These are phyloP conservation scores for Malassezia japonica DNA, from an alignment of 1,284 basidiomycete genomes.

Conservation along the genomic window DNA sequence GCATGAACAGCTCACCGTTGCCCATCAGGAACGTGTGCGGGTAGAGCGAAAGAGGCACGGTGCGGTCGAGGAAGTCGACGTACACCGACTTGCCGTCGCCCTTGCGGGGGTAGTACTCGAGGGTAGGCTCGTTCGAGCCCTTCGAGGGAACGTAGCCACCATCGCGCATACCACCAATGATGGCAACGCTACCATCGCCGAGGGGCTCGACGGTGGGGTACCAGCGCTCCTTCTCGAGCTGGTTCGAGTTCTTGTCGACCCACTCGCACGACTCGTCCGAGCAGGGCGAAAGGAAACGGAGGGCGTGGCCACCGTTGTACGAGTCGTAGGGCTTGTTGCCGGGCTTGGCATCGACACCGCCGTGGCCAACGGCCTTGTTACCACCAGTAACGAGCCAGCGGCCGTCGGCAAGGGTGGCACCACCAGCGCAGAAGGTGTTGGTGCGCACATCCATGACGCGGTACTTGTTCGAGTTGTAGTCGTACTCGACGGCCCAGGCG, in stretches of 20 bases:
- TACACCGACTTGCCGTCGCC: conserved; percentile 17
- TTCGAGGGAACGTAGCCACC: conserved; percentile 34
- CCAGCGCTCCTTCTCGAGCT: conserved; percentile 35
- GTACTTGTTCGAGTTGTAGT: conserved; percentile 23
- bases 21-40: conserved; percentile 36
- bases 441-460: conserved; percentile 28
- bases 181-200: conserved; percentile 27
- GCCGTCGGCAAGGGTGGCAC: conserved; percentile 30
- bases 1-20: conserved; percentile 31
- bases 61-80: conserved; percentile 22
- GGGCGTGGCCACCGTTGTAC: conserved; percentile 29
- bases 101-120: conserved; percentile 38
- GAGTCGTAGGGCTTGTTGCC: conserved; percentile 26
- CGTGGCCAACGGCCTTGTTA: conserved; percentile 31
- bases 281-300: conserved; percentile 28
- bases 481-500: conserved; percentile 35
- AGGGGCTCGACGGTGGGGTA: conserved; percentile 39
- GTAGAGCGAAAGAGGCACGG: conserved; percentile 34
- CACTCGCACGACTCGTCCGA: conserved; percentile 25
- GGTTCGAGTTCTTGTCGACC: conserved; percentile 23
- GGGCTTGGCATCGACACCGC: conserved; percentile 21
- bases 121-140: conserved; percentile 28
- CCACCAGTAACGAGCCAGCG: conserved; percentile 33
- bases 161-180: conserved; percentile 33
- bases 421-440: conserved; percentile 44